A percentile compares a stretch with the other conserved stretches of the same genome.
These are phyloP conservation scores for Trypanosomatidae sp. DNA, from an alignment of 208 protist species.

Conservation along the genomic window DNA sequence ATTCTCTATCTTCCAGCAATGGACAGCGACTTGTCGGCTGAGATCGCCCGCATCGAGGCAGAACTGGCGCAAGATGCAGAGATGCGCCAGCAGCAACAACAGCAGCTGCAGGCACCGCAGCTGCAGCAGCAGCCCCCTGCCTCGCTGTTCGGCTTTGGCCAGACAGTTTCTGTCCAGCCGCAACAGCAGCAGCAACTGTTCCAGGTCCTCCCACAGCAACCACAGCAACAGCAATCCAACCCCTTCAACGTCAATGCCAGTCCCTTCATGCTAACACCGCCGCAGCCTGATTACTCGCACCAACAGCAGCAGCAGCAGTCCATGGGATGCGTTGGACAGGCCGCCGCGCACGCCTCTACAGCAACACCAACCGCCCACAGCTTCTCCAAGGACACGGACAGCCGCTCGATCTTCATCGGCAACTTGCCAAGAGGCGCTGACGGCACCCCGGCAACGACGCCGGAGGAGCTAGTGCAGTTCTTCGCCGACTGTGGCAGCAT, in stretches of 20 bases:
- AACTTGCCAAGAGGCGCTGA: slow-evolving; percentile 77
- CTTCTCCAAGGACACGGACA: slow-evolving; percentile 84
- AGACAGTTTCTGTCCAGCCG: slow-evolving; percentile 18
- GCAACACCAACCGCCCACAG: slow-evolving; percentile 24
- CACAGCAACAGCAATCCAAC: slow-evolving; percentile 13
- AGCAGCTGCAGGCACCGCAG: slow-evolving; percentile 28
- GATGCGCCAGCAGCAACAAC: slow-evolving; percentile 51
- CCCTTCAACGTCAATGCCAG: slow-evolving; percentile 18
- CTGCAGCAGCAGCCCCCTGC: slow-evolving; percentile 24
- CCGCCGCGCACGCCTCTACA: not conserved
- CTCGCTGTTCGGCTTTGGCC: slow-evolving; percentile 12
- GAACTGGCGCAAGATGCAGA: slow-evolving; percentile 69
- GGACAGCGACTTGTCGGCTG: slow-evolving; percentile 72
- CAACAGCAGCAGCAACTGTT: slow-evolving; percentile 32
- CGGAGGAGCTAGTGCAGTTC: slow-evolving; percentile 81
- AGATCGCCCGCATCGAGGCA: slow-evolving; percentile 81
- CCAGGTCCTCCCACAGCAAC: slow-evolving; percentile 26
- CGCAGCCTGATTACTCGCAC: slow-evolving; percentile 15
- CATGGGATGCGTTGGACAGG: slow-evolving; percentile 4
- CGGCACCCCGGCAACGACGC: slow-evolving; percentile 60
- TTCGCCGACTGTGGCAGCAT: slow-evolving; percentile 81
- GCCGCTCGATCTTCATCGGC: slow-evolving; percentile 84
- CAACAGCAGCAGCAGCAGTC: slow-evolving; percentile 15
- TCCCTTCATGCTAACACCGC: slow-evolving; percentile 20
- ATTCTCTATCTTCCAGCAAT: slow-evolving; percentile 15